Conservation (phyloP, 1,284 basidiomycete species). For the Ganoderma lingzhi region DNA sequence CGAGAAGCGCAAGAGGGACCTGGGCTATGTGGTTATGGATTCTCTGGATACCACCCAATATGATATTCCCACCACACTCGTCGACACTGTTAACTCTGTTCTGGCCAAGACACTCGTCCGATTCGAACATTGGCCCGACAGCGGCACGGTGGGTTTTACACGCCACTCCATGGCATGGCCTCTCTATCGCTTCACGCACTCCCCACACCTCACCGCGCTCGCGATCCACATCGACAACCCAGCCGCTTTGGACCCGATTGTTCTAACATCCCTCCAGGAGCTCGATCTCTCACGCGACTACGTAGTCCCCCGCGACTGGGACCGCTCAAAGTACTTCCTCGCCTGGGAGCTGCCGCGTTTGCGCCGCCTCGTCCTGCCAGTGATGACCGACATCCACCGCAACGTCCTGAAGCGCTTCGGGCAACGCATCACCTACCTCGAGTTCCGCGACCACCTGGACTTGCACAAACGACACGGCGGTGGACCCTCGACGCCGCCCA, state of each 20-base stretch:
- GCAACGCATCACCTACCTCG: slow-evolving; percentile 17
- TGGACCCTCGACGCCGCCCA: background rate
- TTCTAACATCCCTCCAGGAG: slow-evolving; percentile 13
- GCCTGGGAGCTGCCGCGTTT: slow-evolving; percentile 20
- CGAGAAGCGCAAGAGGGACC: background rate
- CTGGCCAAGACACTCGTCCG: slow-evolving; percentile 10
- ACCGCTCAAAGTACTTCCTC: slow-evolving; percentile 13
- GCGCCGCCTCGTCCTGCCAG: slow-evolving; percentile 18
- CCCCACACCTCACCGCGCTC: slow-evolving; percentile 12
- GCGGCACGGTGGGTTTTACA: background rate
- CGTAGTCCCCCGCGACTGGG: background rate
- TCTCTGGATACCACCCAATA: background rate
- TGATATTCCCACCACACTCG: slow-evolving; percentile 7
- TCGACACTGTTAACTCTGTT: background rate
- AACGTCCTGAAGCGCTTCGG: slow-evolving; percentile 17
- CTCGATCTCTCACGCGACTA: slow-evolving; percentile 25
- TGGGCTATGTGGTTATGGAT: background rate
- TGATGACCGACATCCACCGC: slow-evolving; percentile 17
- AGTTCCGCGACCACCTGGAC: slow-evolving; percentile 27
- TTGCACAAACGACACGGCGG: background rate
- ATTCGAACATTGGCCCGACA: slow-evolving; percentile 24
- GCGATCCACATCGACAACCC: slow-evolving; percentile 23
- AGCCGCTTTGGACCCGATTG: slow-evolving; percentile 5
- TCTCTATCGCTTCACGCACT: slow-evolving; percentile 1
- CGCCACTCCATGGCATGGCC: slow-evolving; percentile 19